Base-by-base conservation (phyloP, 495 filamentous ascomycete species). In the Penicillium soppii region DNA sequence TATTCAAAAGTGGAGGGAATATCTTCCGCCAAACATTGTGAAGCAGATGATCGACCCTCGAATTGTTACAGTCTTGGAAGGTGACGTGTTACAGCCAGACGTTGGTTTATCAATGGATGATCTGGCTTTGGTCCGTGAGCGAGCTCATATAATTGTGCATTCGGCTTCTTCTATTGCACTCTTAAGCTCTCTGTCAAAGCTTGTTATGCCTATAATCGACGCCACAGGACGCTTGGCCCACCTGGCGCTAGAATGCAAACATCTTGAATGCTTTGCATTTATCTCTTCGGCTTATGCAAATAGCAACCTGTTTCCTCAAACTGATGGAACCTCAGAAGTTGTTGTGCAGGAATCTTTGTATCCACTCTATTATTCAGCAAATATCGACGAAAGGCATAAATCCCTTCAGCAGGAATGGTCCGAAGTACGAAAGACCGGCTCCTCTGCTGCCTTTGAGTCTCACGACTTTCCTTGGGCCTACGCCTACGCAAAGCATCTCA, bases 161-260 rank as follows among this genome's bases (percentile, higher is more conserved):
- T 44, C 43, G 0, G 59, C 59, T 1, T 63, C 54, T 7, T 58
- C 59, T 4, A 63, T 63, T 23, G 63, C 56, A 25, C 49, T 66
- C 1, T 17, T 22, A 1, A 30, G 41, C 7, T 22, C 49, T 1
- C 42, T 60, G 7, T 3, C 9, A 1, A 29, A 25, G 12, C 2
- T 63, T 4, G 38, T 30, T 9, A 10, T 47, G 7, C 3, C 17
- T 4, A 46, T 63, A 20, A 58, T 58, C 25, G 12, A 27, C 3
- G 42, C 40, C 0, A 54, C 17, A n/a, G 33, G 25, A 15, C 17
- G 19, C 6, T 6, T 55, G 12, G 47, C 60, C 33, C 19, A 36
- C 27, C 13, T 35, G 7, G 32, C 32, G 1, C 5, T 15, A 35
- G n/a, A 35, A 12, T 35, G 32, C 13, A 12, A 15, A 16, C 2